Evolutionary conservation across 73 alveolate genomes (phyloP).

Genomic region (Uronychia binucleata): DNA sequence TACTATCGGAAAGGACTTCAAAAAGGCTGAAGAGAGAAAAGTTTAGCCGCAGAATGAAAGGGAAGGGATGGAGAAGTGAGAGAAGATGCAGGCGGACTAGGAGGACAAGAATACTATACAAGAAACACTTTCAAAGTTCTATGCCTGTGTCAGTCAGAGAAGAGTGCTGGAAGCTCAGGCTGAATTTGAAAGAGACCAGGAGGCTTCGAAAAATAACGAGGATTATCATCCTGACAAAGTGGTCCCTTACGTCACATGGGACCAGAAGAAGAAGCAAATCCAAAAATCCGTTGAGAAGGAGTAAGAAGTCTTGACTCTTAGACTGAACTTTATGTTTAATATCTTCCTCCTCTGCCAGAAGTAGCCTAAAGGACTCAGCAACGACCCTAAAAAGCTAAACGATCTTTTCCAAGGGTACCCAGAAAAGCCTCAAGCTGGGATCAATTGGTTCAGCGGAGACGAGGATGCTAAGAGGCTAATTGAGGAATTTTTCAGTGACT

Average conservation of each 20-base stretch:
- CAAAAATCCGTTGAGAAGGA: conserved; percentile 4
- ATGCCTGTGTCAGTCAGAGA: not conserved
- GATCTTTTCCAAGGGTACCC: not conserved
- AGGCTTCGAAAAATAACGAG: conserved; percentile 20
- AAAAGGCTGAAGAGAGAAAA: conserved; percentile 12
- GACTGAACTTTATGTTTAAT: too few species aligned
- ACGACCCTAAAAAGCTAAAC: conserved; percentile 37
- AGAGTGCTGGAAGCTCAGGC: conserved; percentile 1
- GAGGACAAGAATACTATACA: not conserved
- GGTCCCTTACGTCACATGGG: too few species aligned
- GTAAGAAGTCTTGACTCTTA: not conserved
- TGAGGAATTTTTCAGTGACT: conserved; percentile 11
- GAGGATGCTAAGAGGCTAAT: conserved; percentile 1
- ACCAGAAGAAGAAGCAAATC: too few species aligned
- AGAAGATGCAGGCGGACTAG: not conserved
- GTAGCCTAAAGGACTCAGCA: conserved; percentile 43
- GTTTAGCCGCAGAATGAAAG: not conserved
- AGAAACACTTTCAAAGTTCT: not conserved
- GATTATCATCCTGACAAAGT: too few species aligned
- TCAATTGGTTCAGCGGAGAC: conserved; percentile 12
- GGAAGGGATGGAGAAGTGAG: conserved; percentile 1
- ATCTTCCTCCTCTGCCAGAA: too few species aligned
- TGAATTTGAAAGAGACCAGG: too few species aligned
- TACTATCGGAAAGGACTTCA: conserved; percentile 42
- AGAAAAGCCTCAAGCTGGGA: conserved; percentile 9